Evolutionary conservation across 1,284 basidiomycete genomes (phyloP).

Genomic region (Cutaneotrichosporon cutaneum): DNA sequence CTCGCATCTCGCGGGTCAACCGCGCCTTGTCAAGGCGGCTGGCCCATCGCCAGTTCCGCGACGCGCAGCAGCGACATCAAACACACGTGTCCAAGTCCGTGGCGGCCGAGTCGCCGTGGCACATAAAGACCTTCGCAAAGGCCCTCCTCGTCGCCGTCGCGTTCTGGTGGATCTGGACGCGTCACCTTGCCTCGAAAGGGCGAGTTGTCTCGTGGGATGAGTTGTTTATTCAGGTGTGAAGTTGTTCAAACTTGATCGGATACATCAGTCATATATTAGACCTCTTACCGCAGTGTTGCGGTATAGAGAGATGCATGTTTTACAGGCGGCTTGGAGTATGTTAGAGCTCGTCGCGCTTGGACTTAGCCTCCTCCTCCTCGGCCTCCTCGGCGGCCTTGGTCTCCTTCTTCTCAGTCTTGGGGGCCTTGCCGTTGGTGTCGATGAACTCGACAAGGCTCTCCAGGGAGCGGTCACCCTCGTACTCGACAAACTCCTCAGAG

Average conservation of each 20-base stretch:
- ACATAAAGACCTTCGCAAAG: conserved; percentile 26
- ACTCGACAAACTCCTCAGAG: conserved; percentile 80
- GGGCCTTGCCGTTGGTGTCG: conserved; percentile 71
- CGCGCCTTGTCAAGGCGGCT: conserved; percentile 27
- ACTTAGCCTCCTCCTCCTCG: conserved; percentile 30
- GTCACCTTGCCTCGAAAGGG: conserved; percentile 19
- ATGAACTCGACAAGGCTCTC: conserved; percentile 83
- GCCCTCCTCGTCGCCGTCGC: conserved; percentile 11
- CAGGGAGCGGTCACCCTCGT: conserved; percentile 84
- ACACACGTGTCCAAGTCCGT: not conserved
- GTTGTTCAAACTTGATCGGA: not conserved
- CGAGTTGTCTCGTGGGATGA: conserved; percentile 21
- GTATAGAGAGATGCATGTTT: conserved; percentile 11
- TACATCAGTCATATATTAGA: conserved; percentile 1
- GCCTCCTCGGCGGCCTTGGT: conserved; percentile 3
- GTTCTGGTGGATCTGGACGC: conserved; percentile 21
- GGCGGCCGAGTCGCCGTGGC: conserved; percentile 20
- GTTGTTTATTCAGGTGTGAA: conserved; percentile 8
- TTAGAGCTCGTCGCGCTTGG: conserved; percentile 50
- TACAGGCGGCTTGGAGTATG: conserved; percentile 23
- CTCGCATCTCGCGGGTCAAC: conserved; percentile 30
- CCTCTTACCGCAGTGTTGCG: not conserved
- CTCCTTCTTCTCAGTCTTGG: conserved; percentile 29
- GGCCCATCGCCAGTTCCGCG: conserved; percentile 17
- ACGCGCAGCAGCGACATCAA: conserved; percentile 1